Base-by-base conservation (phyloP, 176 grass and related monocot genomes). In the Cocos nucifera region DNA sequence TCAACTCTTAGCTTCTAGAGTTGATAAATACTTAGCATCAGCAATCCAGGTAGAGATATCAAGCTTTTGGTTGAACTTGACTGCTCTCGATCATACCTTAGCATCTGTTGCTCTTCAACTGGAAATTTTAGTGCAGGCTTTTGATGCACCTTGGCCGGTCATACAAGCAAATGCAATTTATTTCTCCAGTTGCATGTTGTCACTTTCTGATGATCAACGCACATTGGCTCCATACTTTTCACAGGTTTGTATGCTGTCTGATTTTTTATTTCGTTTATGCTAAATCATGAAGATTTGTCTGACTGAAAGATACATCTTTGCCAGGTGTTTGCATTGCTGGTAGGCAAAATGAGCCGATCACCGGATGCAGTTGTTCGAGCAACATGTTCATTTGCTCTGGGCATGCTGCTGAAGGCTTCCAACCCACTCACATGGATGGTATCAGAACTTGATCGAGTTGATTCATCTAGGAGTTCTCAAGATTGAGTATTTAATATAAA, bases 91-190 rank as follows among this genome's bases (percentile, higher is more conserved):
- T 44, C 35, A 12, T 44, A 44, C 9, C 35, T 44, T 14, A 3
- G 35, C 28, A 30, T 30, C 28, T 30, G 35, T 44, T 2, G 3
- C 35, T 44, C 35, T 44, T 44, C 35, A 44, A 12, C 9, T 44
- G 35, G 8, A 12, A 44, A 44, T 44, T 12, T 10, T 44, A 44
- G 10, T 72, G 22, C 71, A 97, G 92, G 92, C 87, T 73, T 97
- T 97, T 67, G 92, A 91, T 77, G 87, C 84, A 23, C 87, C 78
- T 80, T 97, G 92, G 92, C 81, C 87, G 2, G 62, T 97, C 56
- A 97, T 97, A 68, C 79, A 87, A 80, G 92, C 87, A 67, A 97
- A 97, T 56, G 92, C 92, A 58, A 69, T 97, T 79, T 91, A 88
- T 77, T 85, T 97, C 49, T 85, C 89, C 20, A 83, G 92, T 69